Evolutionary conservation across 257 asterid genomes (phyloP).

Genomic region (Anisodus tanguticus): DNA sequence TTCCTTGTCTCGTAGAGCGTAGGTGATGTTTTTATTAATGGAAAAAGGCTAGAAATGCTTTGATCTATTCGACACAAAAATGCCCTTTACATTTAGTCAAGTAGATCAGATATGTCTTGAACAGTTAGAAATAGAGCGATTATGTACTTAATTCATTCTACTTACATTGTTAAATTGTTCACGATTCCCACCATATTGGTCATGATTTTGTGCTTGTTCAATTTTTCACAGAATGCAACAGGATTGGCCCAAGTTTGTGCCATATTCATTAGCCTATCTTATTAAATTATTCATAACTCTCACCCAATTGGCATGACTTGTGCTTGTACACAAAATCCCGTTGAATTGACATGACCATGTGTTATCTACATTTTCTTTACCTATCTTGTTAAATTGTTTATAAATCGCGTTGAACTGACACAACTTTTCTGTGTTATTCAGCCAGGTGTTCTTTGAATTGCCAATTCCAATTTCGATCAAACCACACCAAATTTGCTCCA

Average conservation of each 20-base stretch:
- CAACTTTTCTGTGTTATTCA: neutral
- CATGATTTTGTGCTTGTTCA: too few species aligned
- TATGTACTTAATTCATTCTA: too few species aligned
- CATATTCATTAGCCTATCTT: neutral
- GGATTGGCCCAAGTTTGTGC: neutral
- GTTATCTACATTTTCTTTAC: neutral
- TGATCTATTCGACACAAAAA: too few species aligned
- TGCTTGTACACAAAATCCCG: neutral
- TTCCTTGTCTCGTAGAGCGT: too few species aligned
- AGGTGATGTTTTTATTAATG: neutral
- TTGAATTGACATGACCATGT: neutral
- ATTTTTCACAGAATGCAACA: too few species aligned
- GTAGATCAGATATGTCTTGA: too few species aligned
- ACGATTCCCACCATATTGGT: too few species aligned
- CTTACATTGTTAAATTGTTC: too few species aligned
- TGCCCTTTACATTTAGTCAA: too few species aligned
- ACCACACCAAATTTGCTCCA: neutral
- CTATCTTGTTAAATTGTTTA: neutral
- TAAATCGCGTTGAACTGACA: neutral
- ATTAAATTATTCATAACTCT: neutral
- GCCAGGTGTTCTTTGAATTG: neutral
- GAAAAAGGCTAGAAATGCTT: too few species aligned
- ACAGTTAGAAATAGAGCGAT: too few species aligned
- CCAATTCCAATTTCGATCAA: neutral
- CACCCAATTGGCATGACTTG: neutral